Percentiles rank a stretch among this genome's conserved stretches.
phyloP scores from a whole-genome alignment of 225 moss, liverwort and hornwort species.

The Straminergon stramineum region DNA sequence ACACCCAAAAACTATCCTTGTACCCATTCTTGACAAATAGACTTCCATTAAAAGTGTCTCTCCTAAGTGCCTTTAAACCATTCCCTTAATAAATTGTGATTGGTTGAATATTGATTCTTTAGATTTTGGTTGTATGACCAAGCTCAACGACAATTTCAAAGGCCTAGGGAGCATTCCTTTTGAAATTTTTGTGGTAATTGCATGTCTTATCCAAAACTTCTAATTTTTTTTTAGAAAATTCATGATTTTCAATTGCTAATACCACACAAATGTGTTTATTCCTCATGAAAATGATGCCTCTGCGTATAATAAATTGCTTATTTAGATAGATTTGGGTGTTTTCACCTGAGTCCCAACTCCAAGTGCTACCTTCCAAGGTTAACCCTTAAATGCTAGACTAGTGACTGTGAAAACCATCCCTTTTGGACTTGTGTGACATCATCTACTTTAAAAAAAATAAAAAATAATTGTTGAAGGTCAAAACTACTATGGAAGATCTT shows the following conservation, averaged over 20 bases:
- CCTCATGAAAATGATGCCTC: not conserved
- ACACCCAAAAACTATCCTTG: rapidly evolving
- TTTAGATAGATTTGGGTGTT: rapidly evolving
- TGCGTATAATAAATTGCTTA: not conserved
- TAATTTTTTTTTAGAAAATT: not conserved
- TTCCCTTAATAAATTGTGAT: not conserved
- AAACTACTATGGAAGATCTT: too few relatives aligned
- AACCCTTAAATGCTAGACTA: too few relatives aligned
- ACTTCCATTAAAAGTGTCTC: not conserved
- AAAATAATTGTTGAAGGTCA: too few relatives aligned
- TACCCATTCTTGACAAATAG: not conserved
- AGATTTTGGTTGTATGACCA: not conserved
- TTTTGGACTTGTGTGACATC: too few relatives aligned
- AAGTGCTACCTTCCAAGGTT: not conserved
- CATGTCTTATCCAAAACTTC: rapidly evolving
- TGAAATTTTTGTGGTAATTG: not conserved
- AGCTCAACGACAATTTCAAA: not conserved
- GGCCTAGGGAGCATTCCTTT: rapidly evolving
- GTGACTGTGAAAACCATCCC: too few relatives aligned
- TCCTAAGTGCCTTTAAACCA: not conserved
- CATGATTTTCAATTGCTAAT: not conserved
- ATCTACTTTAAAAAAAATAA: too few relatives aligned
- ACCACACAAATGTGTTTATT: rapidly evolving
- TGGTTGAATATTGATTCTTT: rapidly evolving
- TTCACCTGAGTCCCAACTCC: not conserved